Percentiles rank a stretch among this genome's conserved stretches.
Evolutionary conservation across 139 green algal genomes (phyloP).

Genomic region (Chara braunii): DNA sequence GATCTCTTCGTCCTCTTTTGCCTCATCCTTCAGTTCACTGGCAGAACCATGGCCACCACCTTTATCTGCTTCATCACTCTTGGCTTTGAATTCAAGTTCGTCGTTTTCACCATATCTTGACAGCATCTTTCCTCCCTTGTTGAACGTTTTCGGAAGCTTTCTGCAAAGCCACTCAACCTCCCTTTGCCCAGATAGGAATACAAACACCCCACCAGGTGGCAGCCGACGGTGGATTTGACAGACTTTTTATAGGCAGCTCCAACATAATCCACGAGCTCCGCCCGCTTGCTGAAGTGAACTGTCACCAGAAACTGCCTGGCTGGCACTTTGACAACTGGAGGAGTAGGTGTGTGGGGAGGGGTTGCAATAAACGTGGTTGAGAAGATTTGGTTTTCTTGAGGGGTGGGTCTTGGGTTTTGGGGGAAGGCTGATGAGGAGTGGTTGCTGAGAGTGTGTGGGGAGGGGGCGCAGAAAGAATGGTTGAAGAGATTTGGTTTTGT

Average conservation of each 20-base stretch:
- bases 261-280: constrained; percentile 79
- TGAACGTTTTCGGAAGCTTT: constrained; percentile 54
- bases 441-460: too few relatives aligned
- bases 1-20: not conserved
- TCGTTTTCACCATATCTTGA: not conserved
- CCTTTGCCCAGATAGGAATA: constrained; percentile 88
- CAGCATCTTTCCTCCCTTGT: too few relatives aligned
- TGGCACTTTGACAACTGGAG: constrained; percentile 64
- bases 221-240: constrained; percentile 72
- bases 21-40: not conserved
- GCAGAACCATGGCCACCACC: not conserved
- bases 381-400: too few relatives aligned
- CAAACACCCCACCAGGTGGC: constrained; percentile 78
- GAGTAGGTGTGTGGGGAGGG: too few relatives aligned
- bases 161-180: constrained; percentile 75
- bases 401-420: too few relatives aligned
- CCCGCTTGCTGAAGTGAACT: constrained; percentile 77
- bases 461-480: too few relatives aligned
- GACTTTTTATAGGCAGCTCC: constrained; percentile 51
- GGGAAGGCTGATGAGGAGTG: too few relatives aligned
- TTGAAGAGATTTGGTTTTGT: too few relatives aligned
- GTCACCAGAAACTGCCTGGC: constrained; percentile 86
- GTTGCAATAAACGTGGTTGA: too few relatives aligned
- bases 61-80: not conserved
- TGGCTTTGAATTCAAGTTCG: not conserved